These are phyloP conservation scores for Torulaspora indica DNA, from an alignment of 805 yeast genomes.

Conservation along the genomic window DNA sequence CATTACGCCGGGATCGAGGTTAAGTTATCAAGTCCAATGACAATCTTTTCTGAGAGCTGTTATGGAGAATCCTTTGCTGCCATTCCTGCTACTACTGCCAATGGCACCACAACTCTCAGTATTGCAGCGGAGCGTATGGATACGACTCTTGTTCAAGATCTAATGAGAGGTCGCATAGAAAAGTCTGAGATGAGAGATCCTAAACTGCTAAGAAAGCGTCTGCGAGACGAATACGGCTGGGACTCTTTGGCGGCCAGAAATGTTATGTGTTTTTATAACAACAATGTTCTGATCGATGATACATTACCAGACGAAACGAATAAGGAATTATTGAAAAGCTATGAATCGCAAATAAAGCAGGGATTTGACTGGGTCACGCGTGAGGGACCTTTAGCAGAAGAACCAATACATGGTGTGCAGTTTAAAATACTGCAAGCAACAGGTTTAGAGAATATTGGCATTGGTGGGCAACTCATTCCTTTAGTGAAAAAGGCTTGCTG, in stretches of 20 bases:
- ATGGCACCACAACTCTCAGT: slow-evolving; percentile 54
- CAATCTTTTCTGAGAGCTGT: slow-evolving; percentile 75
- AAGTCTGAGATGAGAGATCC: slow-evolving; percentile 41
- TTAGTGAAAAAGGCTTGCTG: slow-evolving; percentile 80
- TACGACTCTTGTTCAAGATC: slow-evolving; percentile 41
- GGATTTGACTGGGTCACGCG: slow-evolving; percentile 81
- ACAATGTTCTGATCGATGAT: slow-evolving; percentile 62
- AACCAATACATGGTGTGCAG: slow-evolving; percentile 62
- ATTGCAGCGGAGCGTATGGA: slow-evolving; percentile 73
- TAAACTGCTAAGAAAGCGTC: slow-evolving; percentile 47
- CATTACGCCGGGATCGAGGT: slow-evolving; percentile 62
- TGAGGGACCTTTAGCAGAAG: slow-evolving; percentile 93
- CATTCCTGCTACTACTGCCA: slow-evolving; percentile 55
- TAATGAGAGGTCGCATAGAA: slow-evolving; percentile 39
- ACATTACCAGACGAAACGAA: slow-evolving; percentile 70
- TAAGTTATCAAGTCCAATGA: slow-evolving; percentile 79
- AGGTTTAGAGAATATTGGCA: slow-evolving; percentile 34
- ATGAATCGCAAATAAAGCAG: slow-evolving; percentile 54
- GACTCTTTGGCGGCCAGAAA: slow-evolving; percentile 80
- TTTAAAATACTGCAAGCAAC: slow-evolving; percentile 62
- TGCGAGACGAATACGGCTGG: slow-evolving; percentile 64
- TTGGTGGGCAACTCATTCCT: slow-evolving; percentile 66
- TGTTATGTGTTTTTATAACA: slow-evolving; percentile 72
- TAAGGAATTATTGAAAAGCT: slow-evolving; percentile 41
- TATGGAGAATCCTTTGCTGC: slow-evolving; percentile 60